Percentiles rank a stretch among this genome's conserved stretches.
Evolutionary conservation across 805 yeast species (phyloP).

Genomic region (Schwanniomyces occidentalis): DNA sequence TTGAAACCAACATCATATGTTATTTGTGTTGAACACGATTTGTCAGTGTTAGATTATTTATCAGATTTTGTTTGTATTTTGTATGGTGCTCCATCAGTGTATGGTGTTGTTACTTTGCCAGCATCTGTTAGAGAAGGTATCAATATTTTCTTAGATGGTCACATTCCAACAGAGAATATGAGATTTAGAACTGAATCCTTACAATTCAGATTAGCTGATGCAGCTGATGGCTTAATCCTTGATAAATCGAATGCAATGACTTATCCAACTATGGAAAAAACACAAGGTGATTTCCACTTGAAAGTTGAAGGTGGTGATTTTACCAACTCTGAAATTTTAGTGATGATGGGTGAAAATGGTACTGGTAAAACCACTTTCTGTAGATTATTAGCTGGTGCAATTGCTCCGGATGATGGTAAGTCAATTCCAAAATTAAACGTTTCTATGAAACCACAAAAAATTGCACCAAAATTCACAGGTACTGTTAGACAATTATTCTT

Average conservation of each 20-base stretch:
- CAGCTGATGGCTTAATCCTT: slow-evolving; percentile 69
- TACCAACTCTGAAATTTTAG: slow-evolving; percentile 94
- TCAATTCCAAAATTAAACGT: slow-evolving; percentile 87
- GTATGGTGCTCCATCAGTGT: slow-evolving; percentile 97
- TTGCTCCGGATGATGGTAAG: slow-evolving; percentile 78
- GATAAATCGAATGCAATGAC: slow-evolving; percentile 78
- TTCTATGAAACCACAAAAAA: slow-evolving; percentile 98
- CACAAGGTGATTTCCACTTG: slow-evolving; percentile 94
- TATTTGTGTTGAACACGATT: slow-evolving; percentile 97
- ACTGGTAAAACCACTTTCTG: slow-evolving; percentile 99
- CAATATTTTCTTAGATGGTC: slow-evolving; percentile 97
- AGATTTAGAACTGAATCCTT: slow-evolving; percentile 95
- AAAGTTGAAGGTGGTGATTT: slow-evolving; percentile 84
- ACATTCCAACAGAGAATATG: slow-evolving; percentile 93
- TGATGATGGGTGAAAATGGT: slow-evolving; percentile 99
- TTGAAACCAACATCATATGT: slow-evolving; percentile 77
- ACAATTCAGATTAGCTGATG: slow-evolving; percentile 90
- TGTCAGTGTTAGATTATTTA: slow-evolving; percentile 93
- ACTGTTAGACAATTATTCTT: slow-evolving; percentile 97
- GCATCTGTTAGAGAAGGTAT: slow-evolving; percentile 98
- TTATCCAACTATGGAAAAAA: slow-evolving; percentile 83
- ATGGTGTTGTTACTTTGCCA: slow-evolving; percentile 98
- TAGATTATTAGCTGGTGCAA: slow-evolving; percentile 90
- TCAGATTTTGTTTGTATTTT: slow-evolving; percentile 96
- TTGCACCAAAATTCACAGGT: slow-evolving; percentile 98